Evolutionary conservation across 768 basidiomycete genomes (phyloP).

Genomic region (Lyophyllum atratum): DNA sequence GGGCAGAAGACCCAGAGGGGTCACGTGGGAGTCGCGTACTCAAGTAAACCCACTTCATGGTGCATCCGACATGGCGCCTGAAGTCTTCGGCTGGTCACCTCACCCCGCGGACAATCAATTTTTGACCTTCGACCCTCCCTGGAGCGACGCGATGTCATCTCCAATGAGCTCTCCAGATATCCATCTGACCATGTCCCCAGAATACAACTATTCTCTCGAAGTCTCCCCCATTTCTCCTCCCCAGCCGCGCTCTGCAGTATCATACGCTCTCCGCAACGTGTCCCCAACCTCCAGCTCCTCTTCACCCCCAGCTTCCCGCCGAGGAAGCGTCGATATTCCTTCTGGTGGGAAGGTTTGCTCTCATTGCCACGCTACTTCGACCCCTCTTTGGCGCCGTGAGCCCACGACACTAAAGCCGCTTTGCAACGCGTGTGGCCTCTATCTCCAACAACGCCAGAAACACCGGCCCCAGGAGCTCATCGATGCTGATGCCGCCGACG

Average conservation of each 20-base stretch:
- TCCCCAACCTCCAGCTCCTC: slow-evolving; percentile 22
- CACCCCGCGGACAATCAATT: slow-evolving; percentile 23
- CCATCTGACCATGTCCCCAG: slow-evolving; percentile 14
- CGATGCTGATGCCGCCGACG: slow-evolving; percentile 46
- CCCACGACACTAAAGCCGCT: slow-evolving; percentile 45
- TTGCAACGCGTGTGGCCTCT: slow-evolving; percentile 51
- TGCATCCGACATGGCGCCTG: slow-evolving; percentile 17
- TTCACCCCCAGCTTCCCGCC: slow-evolving; percentile 25
- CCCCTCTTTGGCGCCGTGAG: slow-evolving; percentile 51
- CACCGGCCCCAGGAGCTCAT: slow-evolving; percentile 51
- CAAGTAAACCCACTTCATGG: slow-evolving; percentile 5
- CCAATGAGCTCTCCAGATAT: slow-evolving; percentile 23
- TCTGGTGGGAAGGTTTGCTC: slow-evolving; percentile 41
- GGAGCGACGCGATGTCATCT: slow-evolving; percentile 29
- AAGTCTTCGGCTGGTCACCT: slow-evolving; percentile 22
- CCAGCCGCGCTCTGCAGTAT: slow-evolving; percentile 15
- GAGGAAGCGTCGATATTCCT: slow-evolving; percentile 30
- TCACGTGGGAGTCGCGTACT: slow-evolving; percentile 12
- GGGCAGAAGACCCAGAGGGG: slow-evolving; percentile 6
- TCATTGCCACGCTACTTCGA: slow-evolving; percentile 47
- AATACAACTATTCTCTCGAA: slow-evolving; percentile 30
- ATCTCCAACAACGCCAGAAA: slow-evolving; percentile 48
- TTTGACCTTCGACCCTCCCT: slow-evolving; percentile 27
- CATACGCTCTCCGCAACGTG: slow-evolving; percentile 23
- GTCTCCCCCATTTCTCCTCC: slow-evolving; percentile 36